A percentile compares a stretch with the other conserved stretches of the same genome.
Conservation (phyloP, 2,329 filamentous ascomycete species). For the Alternaria solani region DNA sequence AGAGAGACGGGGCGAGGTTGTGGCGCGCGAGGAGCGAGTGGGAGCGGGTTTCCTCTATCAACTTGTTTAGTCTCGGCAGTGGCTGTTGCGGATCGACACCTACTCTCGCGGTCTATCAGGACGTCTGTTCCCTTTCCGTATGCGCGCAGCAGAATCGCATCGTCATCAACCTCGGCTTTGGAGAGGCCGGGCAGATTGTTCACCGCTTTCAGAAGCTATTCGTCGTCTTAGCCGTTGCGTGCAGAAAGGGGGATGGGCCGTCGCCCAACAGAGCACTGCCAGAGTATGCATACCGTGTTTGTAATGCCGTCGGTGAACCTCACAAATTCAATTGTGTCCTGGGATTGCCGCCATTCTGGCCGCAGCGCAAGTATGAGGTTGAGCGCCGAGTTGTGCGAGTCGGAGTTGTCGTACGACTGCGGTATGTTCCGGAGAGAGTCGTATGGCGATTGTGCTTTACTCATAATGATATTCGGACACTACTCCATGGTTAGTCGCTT, state of each 20-base stretch:
- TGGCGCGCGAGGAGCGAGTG: constrained; percentile 88
- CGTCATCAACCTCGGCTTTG: constrained; percentile 78
- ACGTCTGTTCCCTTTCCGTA: constrained; percentile 95
- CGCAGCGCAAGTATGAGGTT: constrained; percentile 79
- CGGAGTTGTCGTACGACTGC: constrained; percentile 77
- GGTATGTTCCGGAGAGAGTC: constrained; percentile 66
- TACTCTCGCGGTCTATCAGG: constrained; percentile 93
- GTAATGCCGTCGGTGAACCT: constrained; percentile 98
- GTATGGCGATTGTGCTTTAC: constrained; percentile 38
- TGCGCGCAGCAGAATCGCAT: constrained; percentile 87
- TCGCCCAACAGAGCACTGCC: not conserved
- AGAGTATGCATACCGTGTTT: constrained; percentile 72
- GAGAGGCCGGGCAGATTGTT: constrained; percentile 74
- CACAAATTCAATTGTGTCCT: constrained; percentile 81
- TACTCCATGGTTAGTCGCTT: constrained; percentile 14
- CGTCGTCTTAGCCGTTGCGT: constrained; percentile 17
- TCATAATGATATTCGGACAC: constrained; percentile 28
- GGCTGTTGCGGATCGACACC: constrained; percentile 42
- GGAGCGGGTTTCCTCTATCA: constrained; percentile 66
- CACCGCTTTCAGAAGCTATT: constrained; percentile 73
- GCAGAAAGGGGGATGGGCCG: not conserved
- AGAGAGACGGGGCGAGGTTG: constrained; percentile 82
- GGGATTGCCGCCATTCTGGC: constrained; percentile 80
- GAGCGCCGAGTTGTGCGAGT: constrained; percentile 80
- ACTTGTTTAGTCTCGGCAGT: constrained; percentile 17